Percentiles rank a stretch among this genome's conserved stretches.
phyloP scores from a whole-genome alignment of 2,329 filamentous ascomycete genomes.

The Pseudocercospora pini-densiflorae region DNA sequence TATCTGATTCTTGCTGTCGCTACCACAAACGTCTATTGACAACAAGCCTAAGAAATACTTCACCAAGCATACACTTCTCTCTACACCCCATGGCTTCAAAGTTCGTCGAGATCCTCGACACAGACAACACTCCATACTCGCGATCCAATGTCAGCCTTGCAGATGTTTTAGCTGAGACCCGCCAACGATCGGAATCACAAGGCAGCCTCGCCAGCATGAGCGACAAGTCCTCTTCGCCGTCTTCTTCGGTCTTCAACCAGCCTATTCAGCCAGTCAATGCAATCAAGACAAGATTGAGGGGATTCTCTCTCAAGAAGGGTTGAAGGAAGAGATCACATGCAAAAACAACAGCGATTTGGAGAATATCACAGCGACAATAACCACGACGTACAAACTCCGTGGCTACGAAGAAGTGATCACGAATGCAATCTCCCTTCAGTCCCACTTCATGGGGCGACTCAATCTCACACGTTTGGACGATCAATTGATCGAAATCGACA shows the following conservation, averaged over 20 bases:
- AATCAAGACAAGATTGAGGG: constrained; percentile 24
- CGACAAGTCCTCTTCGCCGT: constrained; percentile 24
- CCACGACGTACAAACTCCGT: background rate
- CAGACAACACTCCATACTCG: constrained; percentile 34
- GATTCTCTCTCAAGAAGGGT: constrained; percentile 27
- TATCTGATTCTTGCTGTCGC: background rate
- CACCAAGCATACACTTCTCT: background rate
- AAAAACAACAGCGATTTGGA: background rate
- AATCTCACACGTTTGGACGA: background rate
- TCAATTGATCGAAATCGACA: background rate
- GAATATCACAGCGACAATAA: background rate
- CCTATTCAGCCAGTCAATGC: constrained; percentile 14
- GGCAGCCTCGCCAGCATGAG: constrained; percentile 28
- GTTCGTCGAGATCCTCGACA: constrained; percentile 44
- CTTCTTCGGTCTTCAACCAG: constrained; percentile 13
- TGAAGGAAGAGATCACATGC: constrained; percentile 13
- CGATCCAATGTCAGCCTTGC: constrained; percentile 43
- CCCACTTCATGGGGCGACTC: background rate
- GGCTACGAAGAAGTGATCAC: background rate
- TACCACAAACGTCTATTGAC: background rate
- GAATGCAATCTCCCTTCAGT: background rate
- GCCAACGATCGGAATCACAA: constrained; percentile 37
- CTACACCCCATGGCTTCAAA: constrained; percentile 39
- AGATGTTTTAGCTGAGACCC: constrained; percentile 40
- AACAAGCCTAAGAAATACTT: background rate